Percentiles rank a stretch among this genome's conserved stretches.
Evolutionary conservation across 2,329 filamentous ascomycete species (phyloP).

Genomic region (Seiridium unicorne): DNA sequence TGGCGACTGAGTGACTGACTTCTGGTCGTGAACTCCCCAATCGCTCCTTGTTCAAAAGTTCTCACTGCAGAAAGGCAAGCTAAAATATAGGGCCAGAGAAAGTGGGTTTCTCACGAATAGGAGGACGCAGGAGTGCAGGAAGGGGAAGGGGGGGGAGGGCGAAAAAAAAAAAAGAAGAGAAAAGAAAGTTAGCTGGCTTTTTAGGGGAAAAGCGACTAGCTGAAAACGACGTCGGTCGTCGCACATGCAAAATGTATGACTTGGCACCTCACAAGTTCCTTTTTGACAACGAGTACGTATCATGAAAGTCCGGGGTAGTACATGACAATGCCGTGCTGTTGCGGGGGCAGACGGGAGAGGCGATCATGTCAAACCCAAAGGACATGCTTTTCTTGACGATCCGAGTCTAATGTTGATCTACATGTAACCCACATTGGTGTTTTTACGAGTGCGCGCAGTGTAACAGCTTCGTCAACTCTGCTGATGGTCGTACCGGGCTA

Average conservation of each 20-base stretch:
- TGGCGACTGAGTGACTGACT: too few relatives aligned
- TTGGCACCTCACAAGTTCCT: not conserved
- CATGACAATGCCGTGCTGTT: not conserved
- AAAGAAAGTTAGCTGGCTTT: not conserved
- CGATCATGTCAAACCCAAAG: not conserved
- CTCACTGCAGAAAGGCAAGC: not conserved
- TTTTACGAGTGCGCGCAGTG: not conserved
- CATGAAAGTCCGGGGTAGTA: not conserved
- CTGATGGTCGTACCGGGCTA: not conserved
- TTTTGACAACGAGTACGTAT: not conserved
- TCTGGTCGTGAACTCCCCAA: not conserved
- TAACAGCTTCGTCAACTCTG: not conserved
- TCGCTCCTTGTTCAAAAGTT: not conserved
- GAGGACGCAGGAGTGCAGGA: not conserved
- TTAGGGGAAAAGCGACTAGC: not conserved
- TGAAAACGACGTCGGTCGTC: not conserved
- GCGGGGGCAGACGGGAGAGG: too few relatives aligned
- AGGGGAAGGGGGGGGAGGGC: not conserved
- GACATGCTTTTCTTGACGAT: not conserved
- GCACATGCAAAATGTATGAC: not conserved
- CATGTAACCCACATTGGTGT: not conserved
- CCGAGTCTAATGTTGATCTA: not conserved
- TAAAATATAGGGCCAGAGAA: not conserved
- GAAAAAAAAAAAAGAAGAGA: not conserved
- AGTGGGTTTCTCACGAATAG: not conserved